Base-by-base conservation (phyloP, 1,139 yeast genomes). In the Yueomyces sp. region DNA sequence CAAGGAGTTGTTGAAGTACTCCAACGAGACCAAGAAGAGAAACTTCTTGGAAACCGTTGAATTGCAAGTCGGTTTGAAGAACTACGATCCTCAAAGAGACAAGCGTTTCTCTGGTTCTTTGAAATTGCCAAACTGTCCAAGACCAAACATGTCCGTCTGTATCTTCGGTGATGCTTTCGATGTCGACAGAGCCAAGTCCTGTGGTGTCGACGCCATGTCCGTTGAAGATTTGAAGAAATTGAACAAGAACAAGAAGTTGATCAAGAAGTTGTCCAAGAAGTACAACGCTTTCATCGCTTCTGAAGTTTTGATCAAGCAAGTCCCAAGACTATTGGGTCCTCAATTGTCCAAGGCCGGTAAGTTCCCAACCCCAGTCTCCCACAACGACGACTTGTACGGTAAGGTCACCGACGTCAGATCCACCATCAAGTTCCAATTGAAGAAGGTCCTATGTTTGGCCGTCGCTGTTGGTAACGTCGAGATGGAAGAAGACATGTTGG, bases 51-150 rank as follows among this genome's bases (percentile, higher is more conserved):
- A 93, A 81, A 91, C 99, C 73, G 89, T 93, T 67, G 99, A 93
- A 78, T 82, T 93, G 70, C 98, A 93, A 78, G 95, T 93, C 67
- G 98, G 98, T 72, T 81, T 93, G 67, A 93, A 93, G 91, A 91
- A 91, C 95, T 93, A 93, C 77, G 99, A 93, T 74, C 97, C 99
- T 70, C 98, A 93, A 80, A 89, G 99, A 84, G 99, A 93, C 76
- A 93, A 93, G 91, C 97, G 99, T 86, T 93, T 93, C 97, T 89
- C 97, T 70, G 99, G 99, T 78, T 69, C 97, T 68, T 82, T 93
- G 77, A 91, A 82, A 78, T 81, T 93, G 66, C 99, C 99, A 68
- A 81, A 81, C 69, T 96, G 94, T 61, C 98, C 98, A 78, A 93
- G 99, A 81, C 99, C 99, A 76, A 91, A 91, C 96, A 86, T 93